phyloP scores from a whole-genome alignment of 345 rosid genomes.

The Aquilaria malaccensis region DNA sequence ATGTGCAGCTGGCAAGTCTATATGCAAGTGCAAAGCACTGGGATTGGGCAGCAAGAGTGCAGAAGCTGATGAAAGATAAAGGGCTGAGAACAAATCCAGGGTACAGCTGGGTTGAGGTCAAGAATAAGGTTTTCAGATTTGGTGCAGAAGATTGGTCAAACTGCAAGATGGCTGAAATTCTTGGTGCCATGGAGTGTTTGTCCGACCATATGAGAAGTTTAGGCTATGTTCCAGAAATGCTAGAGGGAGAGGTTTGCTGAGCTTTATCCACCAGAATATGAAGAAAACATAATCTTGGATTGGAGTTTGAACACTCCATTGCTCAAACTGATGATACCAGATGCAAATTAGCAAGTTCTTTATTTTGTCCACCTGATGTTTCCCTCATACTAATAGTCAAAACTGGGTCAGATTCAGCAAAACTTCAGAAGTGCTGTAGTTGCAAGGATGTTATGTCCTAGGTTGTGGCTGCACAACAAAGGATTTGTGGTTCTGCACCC shows the following conservation, averaged over 20 bases:
- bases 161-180: slow-evolving; percentile 28
- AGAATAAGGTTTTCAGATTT: slow-evolving; percentile 51
- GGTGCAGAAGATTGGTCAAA: slow-evolving; percentile 63
- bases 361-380: too few relatives aligned
- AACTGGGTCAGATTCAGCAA: too few relatives aligned
- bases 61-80: slow-evolving; percentile 79
- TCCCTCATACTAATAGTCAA: too few relatives aligned
- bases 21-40: slow-evolving; percentile 63
- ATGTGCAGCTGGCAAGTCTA: slow-evolving; percentile 68
- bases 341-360: too few relatives aligned
- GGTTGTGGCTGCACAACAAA: too few relatives aligned
- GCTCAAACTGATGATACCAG: too few relatives aligned
- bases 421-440: too few relatives aligned
- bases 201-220: slow-evolving; percentile 42
- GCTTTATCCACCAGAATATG: too few relatives aligned
- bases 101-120: slow-evolving; percentile 84
- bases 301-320: too few relatives aligned
- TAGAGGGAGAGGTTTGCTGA: slow-evolving; percentile 6
- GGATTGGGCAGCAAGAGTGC: slow-evolving; percentile 63
- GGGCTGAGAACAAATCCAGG: slow-evolving; percentile 65
- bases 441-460: too few relatives aligned
- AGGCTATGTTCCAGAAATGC: slow-evolving; percentile 20
- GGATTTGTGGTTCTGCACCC: too few relatives aligned
- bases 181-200: slow-evolving; percentile 37
- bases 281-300: too few relatives aligned